phyloP scores from a whole-genome alignment of 1,284 basidiomycete species.

The Austroboletus novae-zelandiae region DNA sequence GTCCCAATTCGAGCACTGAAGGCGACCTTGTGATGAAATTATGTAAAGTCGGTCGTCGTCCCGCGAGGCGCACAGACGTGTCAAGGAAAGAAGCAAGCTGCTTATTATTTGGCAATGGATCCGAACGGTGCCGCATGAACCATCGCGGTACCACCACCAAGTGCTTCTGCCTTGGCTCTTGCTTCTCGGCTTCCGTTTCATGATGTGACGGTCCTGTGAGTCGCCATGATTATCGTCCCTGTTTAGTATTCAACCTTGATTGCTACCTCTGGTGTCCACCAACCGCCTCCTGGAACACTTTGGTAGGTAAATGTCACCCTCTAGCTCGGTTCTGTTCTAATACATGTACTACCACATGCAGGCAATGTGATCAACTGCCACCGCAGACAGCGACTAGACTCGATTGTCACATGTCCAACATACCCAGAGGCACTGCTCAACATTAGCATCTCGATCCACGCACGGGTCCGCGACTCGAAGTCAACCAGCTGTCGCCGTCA shows the following conservation, averaged over 20 bases:
- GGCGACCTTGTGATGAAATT: neutral
- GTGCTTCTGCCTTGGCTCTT: conserved; percentile 15
- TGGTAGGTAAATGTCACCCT: neutral
- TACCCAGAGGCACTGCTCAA: conserved; percentile 3
- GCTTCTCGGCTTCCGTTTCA: conserved; percentile 8
- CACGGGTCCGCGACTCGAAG: conserved; percentile 1
- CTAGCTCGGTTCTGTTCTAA: conserved; percentile 8
- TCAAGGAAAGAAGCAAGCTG: conserved; percentile 1
- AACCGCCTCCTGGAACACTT: neutral
- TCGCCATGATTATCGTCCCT: neutral
- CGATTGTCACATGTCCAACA: conserved; percentile 9
- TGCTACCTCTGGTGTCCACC: neutral
- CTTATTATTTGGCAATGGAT: neutral
- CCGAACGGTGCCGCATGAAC: conserved; percentile 15
- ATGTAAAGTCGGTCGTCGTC: conserved; percentile 4
- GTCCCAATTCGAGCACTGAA: too few species aligned
- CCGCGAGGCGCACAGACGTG: conserved; percentile 10
- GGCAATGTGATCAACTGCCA: conserved; percentile 2
- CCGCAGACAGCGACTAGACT: neutral
- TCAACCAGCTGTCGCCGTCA: conserved; percentile 21
- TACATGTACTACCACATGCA: neutral
- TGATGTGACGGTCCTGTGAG: neutral
- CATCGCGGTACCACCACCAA: neutral
- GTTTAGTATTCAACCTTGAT: neutral
- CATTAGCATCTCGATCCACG: conserved; percentile 1